Percentiles rank a stretch among this genome's conserved stretches.
Conservation (phyloP, 495 filamentous ascomycete genomes). For the Penicillium parvum region DNA sequence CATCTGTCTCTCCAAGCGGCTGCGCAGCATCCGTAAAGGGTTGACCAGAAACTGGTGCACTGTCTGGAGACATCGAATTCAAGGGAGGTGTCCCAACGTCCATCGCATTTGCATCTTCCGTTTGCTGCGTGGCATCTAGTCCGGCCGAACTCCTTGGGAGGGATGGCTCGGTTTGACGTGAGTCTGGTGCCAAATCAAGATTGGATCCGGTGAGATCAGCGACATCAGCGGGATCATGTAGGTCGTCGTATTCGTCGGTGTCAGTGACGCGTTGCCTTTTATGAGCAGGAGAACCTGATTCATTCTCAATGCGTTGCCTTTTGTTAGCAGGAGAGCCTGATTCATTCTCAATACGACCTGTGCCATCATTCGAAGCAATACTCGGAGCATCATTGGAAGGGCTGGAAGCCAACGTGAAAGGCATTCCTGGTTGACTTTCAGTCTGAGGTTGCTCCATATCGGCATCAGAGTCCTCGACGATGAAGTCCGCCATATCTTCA, state of each 20-base stretch:
- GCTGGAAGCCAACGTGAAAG: no score
- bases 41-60: conserved; percentile 1
- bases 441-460: neutral
- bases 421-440: neutral
- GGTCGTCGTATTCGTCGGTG: no score
- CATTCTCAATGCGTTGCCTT: conserved; percentile 2
- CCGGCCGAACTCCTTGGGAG: neutral
- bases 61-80: conserved; percentile 17
- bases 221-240: no score
- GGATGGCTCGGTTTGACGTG: neutral
- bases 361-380: neutral
- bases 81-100: conserved; percentile 25
- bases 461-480: neutral
- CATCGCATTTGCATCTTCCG: conserved; percentile 11
- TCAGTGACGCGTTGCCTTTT: no score
- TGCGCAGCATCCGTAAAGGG: no score
- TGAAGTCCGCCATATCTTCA: neutral
- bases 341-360: no score
- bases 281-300: no score
- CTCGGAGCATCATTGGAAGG: no score
- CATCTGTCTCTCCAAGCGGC: no score
- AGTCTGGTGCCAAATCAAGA: conserved; percentile 13
- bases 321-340: conserved; percentile 1
- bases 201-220: conserved; percentile 27
- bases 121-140: neutral